Evolutionary conservation across 2,329 filamentous ascomycete species (phyloP), one percentile per base, ranked within the genome.

Genomic region (Epichloe brachyelytri): DNA sequence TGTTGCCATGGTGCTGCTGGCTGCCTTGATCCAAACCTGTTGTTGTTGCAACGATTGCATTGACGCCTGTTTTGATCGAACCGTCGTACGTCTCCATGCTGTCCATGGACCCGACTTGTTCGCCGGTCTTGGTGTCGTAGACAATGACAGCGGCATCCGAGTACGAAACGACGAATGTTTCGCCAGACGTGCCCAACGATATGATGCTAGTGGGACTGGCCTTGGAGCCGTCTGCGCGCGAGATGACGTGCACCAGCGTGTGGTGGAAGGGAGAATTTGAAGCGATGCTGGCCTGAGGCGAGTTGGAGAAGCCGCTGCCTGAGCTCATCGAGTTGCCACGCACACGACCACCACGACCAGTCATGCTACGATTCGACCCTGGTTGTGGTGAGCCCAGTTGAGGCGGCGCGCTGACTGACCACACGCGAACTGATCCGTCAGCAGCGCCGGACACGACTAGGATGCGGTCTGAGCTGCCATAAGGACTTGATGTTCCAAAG

Each of bases 41-140:
- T 0, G 86, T 93, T 1, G 88, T 94, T 1, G 91, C 88, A 15
- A 94, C 91, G 8, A 97, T 84, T 0, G 88, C 82, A 63, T 96
- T 98, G 57, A 98, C 88, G 39, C 88, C 91, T 4, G 85, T 87
- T 48, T 79, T 77, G 43, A 71, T 60, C 0, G 88, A 93, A 8
- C 86, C 86, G 60, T 98, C 87, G 59, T 95, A 97, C 0, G 91
- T 97, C 68, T 97, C 93, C 46, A 86, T 73, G 63, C 89, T 96
- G 37, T 88, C 88, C 91, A 98, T 97, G 45, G 82, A 82, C 34
- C 89, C 88, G 39, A 96, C 80, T 62, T 95, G 88, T 66, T 97
- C 93, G 45, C 90, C 93, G 0, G 87, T 89, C 56, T 88, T 76
- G 1, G 91, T 96, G 64, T 97, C 90, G 65, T 91, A 98, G 17